Evolutionary conservation across 345 rosid species (phyloP).

Genomic region (Citrus medica): DNA sequence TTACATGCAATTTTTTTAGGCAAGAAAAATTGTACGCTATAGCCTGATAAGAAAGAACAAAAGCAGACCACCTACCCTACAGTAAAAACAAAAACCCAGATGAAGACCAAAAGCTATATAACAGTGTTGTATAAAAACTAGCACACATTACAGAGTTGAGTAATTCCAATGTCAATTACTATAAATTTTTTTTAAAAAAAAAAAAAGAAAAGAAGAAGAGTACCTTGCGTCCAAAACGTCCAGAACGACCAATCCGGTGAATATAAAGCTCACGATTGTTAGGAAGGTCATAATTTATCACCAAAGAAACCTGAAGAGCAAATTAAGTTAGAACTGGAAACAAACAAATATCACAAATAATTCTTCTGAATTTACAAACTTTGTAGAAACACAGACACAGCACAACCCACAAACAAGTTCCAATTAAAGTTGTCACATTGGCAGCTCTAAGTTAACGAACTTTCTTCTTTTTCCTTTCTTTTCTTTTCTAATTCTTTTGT

Average conservation of each 20-base stretch:
- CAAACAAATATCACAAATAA: neutral
- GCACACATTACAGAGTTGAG: neutral
- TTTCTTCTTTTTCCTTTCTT: neutral
- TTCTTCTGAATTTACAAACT: neutral
- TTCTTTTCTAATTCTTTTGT: neutral
- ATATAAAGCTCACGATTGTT: conserved; percentile 98
- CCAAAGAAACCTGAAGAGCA: conserved; percentile 74
- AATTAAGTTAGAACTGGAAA: neutral
- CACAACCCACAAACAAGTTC: neutral
- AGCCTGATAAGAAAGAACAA: neutral
- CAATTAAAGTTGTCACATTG: neutral
- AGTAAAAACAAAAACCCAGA: neutral
- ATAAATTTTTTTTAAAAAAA: neutral
- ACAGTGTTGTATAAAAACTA: neutral
- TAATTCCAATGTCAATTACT: too few species aligned
- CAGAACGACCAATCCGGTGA: conserved; percentile 95
- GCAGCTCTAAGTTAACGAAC: neutral
- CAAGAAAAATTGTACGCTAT: neutral
- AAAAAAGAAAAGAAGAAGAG: neutral
- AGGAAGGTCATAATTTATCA: conserved; percentile 94
- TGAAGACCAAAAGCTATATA: neutral
- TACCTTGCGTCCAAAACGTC: conserved; percentile 99
- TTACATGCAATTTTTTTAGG: neutral
- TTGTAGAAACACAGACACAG: neutral
- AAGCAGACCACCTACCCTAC: neutral